Conservation (phyloP, 1,284 basidiomycete genomes). For the Ganoderma multipileum region DNA sequence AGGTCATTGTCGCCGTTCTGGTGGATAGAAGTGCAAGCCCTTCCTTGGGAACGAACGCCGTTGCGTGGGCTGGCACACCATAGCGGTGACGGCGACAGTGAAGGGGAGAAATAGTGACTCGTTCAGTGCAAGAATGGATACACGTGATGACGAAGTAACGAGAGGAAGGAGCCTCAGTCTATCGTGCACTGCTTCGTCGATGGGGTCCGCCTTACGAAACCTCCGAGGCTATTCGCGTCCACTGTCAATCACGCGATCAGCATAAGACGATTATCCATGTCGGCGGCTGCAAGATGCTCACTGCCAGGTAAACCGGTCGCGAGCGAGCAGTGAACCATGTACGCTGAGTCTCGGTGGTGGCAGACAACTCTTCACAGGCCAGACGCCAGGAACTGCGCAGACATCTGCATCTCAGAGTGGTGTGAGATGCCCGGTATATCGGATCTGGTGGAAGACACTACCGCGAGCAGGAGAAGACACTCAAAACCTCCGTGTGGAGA, state of each 20-base stretch:
- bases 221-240: not conserved
- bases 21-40: not conserved
- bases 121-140: not conserved
- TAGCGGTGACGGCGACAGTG: not conserved
- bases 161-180: not conserved
- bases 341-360: not conserved
- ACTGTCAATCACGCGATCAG: not conserved
- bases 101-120: not conserved
- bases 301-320: not conserved
- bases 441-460: slow-evolving; percentile 9
- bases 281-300: not conserved
- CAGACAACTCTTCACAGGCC: not conserved
- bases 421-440: slow-evolving; percentile 13
- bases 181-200: not conserved
- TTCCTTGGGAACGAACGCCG: not conserved
- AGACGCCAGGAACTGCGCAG: not conserved
- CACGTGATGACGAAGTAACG: not conserved
- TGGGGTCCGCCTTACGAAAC: not conserved
- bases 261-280: not conserved
- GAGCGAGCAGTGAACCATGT: not conserved
- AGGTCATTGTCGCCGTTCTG: slow-evolving; percentile 4
- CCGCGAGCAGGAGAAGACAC: slow-evolving; percentile 7
- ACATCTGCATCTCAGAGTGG: not conserved
- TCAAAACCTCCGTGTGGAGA: slow-evolving; percentile 18
- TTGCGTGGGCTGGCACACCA: not conserved